Conservation (phyloP, 306 rosid genomes). For the Dalbergia cochinchinensis region DNA sequence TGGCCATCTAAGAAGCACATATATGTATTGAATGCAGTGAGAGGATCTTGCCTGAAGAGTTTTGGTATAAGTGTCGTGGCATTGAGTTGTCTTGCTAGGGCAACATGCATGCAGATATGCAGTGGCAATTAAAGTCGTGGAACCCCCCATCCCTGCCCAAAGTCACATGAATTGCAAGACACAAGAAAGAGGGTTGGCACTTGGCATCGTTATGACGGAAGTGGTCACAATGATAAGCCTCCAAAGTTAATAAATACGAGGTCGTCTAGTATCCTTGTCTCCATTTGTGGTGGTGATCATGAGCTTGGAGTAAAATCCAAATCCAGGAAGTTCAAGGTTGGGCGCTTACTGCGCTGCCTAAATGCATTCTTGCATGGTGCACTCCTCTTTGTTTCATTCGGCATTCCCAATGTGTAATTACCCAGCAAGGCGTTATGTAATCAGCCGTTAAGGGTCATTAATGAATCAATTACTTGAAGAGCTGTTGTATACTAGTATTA, state of each 20-base stretch:
- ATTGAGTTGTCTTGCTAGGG: slow-evolving; percentile 11
- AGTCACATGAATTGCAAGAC: slow-evolving; percentile 54
- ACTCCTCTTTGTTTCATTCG: too few species aligned
- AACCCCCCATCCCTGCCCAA: slow-evolving; percentile 32
- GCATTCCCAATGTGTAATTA: too few species aligned
- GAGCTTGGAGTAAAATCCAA: neutral
- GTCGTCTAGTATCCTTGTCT: slow-evolving; percentile 36
- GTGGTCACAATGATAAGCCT: slow-evolving; percentile 48
- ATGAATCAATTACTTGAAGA: too few species aligned
- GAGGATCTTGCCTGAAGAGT: slow-evolving; percentile 22
- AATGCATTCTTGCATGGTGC: too few species aligned
- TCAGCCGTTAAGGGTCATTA: too few species aligned
- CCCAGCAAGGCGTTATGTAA: too few species aligned
- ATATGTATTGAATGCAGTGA: slow-evolving; percentile 23
- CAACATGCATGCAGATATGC: neutral
- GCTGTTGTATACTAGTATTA: too few species aligned
- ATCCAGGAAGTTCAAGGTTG: neutral
- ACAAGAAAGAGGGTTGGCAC: slow-evolving; percentile 32
- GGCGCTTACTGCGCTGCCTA: too few species aligned
- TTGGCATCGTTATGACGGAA: slow-evolving; percentile 30
- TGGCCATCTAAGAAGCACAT: neutral
- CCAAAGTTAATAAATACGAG: slow-evolving; percentile 43
- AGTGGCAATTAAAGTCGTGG: slow-evolving; percentile 50
- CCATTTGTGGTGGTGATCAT: neutral
- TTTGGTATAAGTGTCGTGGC: slow-evolving; percentile 10